These are phyloP conservation scores for Carnegiea gigantea DNA, from an alignment of 179 eudicot genomes.

Conservation along the genomic window DNA sequence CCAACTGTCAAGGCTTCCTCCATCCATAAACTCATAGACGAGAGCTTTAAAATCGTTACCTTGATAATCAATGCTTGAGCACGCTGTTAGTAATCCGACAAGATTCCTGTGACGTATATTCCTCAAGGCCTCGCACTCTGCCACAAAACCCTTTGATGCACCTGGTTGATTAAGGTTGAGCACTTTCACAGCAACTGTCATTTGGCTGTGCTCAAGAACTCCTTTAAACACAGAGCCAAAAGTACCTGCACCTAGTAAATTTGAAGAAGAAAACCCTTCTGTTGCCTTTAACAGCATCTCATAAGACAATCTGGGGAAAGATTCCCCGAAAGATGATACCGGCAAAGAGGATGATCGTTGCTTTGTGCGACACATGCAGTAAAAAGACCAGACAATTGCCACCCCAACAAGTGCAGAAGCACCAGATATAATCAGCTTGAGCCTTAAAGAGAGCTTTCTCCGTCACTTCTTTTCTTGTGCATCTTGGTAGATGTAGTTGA, in stretches of 20 bases:
- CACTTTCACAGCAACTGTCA: slow-evolving; percentile 15
- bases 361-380: not conserved
- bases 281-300: slow-evolving; percentile 20
- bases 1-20: slow-evolving; percentile 15
- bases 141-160: slow-evolving; percentile 18
- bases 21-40: slow-evolving; percentile 14
- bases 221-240: slow-evolving; percentile 21
- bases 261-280: slow-evolving; percentile 15
- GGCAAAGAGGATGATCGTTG: not conserved
- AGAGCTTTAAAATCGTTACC: slow-evolving; percentile 22
- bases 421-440: slow-evolving; percentile 2
- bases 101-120: slow-evolving; percentile 14
- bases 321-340: not conserved
- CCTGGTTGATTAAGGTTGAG: slow-evolving; percentile 10
- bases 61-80: slow-evolving; percentile 18
- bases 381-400: not conserved
- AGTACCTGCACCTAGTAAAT: slow-evolving; percentile 18
- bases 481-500: slow-evolving; percentile 18
- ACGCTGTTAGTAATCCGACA: not conserved
- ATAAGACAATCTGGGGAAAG: slow-evolving; percentile 14
- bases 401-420: not conserved
- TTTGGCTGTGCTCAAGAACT: not conserved
- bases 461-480: not conserved
- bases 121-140: slow-evolving; percentile 14
- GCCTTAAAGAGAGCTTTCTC: not conserved